A percentile compares a stretch with the other conserved stretches of the same genome.
Conservation (phyloP, 2,329 filamentous ascomycete species). For the Ceratocystiopsis sp. region DNA sequence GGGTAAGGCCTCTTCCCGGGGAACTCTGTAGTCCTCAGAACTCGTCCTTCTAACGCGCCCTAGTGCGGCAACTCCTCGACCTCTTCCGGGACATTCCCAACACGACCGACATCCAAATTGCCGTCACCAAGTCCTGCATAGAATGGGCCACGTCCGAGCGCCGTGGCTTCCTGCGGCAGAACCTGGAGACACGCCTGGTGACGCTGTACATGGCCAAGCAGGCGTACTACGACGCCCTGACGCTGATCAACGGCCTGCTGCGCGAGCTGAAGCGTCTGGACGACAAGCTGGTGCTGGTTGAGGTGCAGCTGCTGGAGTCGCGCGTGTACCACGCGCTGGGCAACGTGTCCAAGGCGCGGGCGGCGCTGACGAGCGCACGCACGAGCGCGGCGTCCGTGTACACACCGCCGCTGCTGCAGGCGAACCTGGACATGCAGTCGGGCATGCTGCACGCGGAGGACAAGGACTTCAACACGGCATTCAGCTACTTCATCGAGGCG, state of each 20-base stretch:
- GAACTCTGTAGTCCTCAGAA: too few relatives aligned
- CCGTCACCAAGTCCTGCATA: constrained; percentile 97
- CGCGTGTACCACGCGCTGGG: constrained; percentile 93
- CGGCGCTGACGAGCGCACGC: constrained; percentile 81
- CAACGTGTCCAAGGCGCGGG: constrained; percentile 89
- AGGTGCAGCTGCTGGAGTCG: constrained; percentile 94
- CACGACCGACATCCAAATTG: constrained; percentile 83
- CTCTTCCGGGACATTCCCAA: constrained; percentile 88
- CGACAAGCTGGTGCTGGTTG: constrained; percentile 94
- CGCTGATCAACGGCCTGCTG: constrained; percentile 88
- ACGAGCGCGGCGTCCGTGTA: constrained; percentile 95
- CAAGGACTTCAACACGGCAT: constrained; percentile 96
- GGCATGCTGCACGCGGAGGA: constrained; percentile 98
- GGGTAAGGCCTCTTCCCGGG: constrained; percentile 39
- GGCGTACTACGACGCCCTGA: constrained; percentile 91
- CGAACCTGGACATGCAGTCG: constrained; percentile 96
- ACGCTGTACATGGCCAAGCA: constrained; percentile 93
- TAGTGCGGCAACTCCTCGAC: constrained; percentile 92
- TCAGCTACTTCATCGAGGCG: constrained; percentile 98
- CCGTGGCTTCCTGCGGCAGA: constrained; percentile 90
- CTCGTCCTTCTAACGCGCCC: background rate
- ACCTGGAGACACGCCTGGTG: constrained; percentile 90
- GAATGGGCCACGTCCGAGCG: constrained; percentile 95
- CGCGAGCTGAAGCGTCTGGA: constrained; percentile 95
- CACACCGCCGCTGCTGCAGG: constrained; percentile 86